Conservation (phyloP, 2,329 filamentous ascomycete genomes). For the Clarireedia homoeocarpa region DNA sequence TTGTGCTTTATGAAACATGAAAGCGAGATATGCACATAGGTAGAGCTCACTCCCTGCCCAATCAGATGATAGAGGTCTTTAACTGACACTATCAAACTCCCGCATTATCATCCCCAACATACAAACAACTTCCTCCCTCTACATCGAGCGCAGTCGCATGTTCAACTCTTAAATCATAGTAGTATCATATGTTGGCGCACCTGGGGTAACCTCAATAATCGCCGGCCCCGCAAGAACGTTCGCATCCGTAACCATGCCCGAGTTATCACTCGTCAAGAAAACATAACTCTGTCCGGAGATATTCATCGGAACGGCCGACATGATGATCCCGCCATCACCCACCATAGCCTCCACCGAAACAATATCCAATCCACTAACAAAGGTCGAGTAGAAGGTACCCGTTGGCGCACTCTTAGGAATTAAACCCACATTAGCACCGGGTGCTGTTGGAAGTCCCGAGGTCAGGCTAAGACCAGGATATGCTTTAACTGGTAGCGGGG, state of each 20-base stretch:
- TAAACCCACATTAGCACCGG: slow-evolving; percentile 22
- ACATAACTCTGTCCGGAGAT: slow-evolving; percentile 34
- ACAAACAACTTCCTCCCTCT: background rate
- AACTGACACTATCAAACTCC: too few relatives aligned
- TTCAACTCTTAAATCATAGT: slow-evolving; percentile 9
- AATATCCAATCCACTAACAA: slow-evolving; percentile 25
- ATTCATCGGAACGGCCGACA: slow-evolving; percentile 26
- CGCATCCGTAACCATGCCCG: slow-evolving; percentile 30
- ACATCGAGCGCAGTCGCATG: background rate
- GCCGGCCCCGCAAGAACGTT: slow-evolving; percentile 33
- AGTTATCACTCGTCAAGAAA: slow-evolving; percentile 33
- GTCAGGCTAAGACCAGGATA: slow-evolving; percentile 42
- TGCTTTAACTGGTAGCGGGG: slow-evolving; percentile 49
- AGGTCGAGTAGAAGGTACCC: slow-evolving; percentile 31
- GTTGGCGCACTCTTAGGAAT: slow-evolving; percentile 19
- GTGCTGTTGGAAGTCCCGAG: slow-evolving; percentile 16
- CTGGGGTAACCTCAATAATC: slow-evolving; percentile 29
- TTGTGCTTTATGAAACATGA: too few relatives aligned
- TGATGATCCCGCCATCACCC: slow-evolving; percentile 24
- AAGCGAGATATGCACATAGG: too few relatives aligned
- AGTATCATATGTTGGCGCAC: slow-evolving; percentile 22
- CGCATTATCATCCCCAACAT: too few relatives aligned
- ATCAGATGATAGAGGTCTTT: too few relatives aligned
- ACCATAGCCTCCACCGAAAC: slow-evolving; percentile 28
- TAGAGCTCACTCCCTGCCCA: too few relatives aligned